Evolutionary conservation across 2,329 filamentous ascomycete species (phyloP).

Genomic region (Claviceps pusilla): DNA sequence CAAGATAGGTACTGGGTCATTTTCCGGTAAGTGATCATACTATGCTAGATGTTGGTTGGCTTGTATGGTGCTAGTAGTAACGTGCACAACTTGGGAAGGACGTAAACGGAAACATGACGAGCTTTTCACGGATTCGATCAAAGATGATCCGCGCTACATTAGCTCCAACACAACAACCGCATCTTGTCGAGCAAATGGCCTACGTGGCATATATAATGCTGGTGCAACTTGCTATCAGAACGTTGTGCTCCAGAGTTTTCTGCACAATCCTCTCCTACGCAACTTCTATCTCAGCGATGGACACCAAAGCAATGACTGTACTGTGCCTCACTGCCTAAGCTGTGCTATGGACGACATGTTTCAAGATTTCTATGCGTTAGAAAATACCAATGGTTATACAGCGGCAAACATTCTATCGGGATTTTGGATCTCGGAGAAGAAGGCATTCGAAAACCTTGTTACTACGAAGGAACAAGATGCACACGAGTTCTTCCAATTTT

Average conservation of each 20-base stretch:
- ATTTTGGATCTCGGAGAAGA: slow-evolving; percentile 75
- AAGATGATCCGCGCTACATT: slow-evolving; percentile 64
- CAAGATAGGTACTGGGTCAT: slow-evolving; percentile 52
- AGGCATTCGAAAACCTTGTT: slow-evolving; percentile 57
- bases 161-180: slow-evolving; percentile 62
- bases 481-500: slow-evolving; percentile 92
- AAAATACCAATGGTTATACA: slow-evolving; percentile 78
- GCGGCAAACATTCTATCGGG: slow-evolving; percentile 78
- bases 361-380: slow-evolving; percentile 53
- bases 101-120: slow-evolving; percentile 68
- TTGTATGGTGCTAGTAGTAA: neutral
- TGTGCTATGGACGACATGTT: slow-evolving; percentile 63
- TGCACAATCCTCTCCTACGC: slow-evolving; percentile 83
- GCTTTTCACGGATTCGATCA: slow-evolving; percentile 45
- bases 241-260: slow-evolving; percentile 80
- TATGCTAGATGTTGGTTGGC: neutral
- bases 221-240: slow-evolving; percentile 99
- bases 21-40: slow-evolving; percentile 35
- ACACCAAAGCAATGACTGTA: slow-evolving; percentile 65
- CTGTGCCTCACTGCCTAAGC: slow-evolving; percentile 45
- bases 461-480: slow-evolving; percentile 94
- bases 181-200: slow-evolving; percentile 72
- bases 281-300: slow-evolving; percentile 88
- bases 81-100: slow-evolving; percentile 19
- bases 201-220: slow-evolving; percentile 90